Percentiles rank a stretch among this genome's conserved stretches.
phyloP scores from a whole-genome alignment of 176 grass and related monocot species.

The Bolboschoenus planiculmis region DNA sequence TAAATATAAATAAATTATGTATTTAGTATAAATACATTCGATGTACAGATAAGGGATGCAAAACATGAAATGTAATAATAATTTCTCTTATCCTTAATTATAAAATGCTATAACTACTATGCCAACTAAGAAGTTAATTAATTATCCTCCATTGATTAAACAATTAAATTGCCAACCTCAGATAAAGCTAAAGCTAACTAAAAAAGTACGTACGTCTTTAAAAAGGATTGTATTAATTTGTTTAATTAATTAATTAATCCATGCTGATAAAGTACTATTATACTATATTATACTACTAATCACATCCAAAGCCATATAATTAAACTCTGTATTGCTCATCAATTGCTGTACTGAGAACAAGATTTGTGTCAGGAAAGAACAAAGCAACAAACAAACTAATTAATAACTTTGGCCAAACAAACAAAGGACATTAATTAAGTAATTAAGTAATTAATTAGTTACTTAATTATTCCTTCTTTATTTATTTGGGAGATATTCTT shows the following conservation, averaged over 20 bases:
- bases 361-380: background rate
- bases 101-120: background rate
- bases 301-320: background rate
- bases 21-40: too few relatives aligned
- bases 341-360: background rate
- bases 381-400: conserved; percentile 6
- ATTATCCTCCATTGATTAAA: background rate
- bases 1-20: too few relatives aligned
- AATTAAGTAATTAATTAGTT: too few relatives aligned
- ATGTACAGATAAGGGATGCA: too few relatives aligned
- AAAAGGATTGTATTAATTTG: background rate
- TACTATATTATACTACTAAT: background rate
- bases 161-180: background rate
- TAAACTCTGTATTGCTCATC: background rate
- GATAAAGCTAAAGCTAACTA: conserved; percentile 1
- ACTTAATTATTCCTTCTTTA: too few relatives aligned
- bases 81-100: too few relatives aligned
- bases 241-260: too few relatives aligned
- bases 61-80: too few relatives aligned
- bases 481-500: conserved; percentile 23
- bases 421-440: too few relatives aligned
- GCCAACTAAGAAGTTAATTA: background rate
- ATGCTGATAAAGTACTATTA: background rate
- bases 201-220: background rate
- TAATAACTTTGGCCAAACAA: conserved; percentile 4